Evolutionary conservation across 768 basidiomycete genomes (phyloP), one percentile per base, ranked within the genome.

Genomic region (Rhizopogon rudus): DNA sequence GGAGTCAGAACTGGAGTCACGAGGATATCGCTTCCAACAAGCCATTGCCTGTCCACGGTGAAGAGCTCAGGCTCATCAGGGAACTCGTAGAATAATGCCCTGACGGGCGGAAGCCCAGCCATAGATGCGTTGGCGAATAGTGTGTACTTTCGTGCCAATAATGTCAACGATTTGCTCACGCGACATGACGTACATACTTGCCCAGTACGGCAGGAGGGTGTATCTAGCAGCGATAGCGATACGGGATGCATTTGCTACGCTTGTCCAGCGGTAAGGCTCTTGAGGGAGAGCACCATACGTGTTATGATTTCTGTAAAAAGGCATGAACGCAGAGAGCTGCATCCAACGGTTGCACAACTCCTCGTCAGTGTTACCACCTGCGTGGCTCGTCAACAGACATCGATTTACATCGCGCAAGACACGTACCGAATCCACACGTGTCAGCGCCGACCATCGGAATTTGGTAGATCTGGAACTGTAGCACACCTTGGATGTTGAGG

Each of bases 401-500:
- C 1, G 20, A 54, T 17, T 4, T 12, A 51, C 17, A 20, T 17
- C 17, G 1, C 10, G 6, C 1, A 39, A 3, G 31, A 13, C n/a
- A 59, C 65, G 40, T 25, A 69, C 68, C 60, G 58, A 70, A 66
- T 3, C 69, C 69, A 52, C 68, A 70, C 8, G 85, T 83, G 62
- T 93, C 90, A 3, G 88, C 86, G 25, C 90, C 90, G 17, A 91
- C 88, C 73, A 91, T 86, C 0, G 90, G 90, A 56, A 90, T 86
- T 61, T 87, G 85, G 78, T 86, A 91, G 12, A 91, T 70, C 68
- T 90, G 87, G 79, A 91, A 91, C 67, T 91, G 88, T n/a, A 92
- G 76, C n/a, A 88, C 72, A n/a, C 88, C 88, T 71, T 89, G 82
- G 53, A 91, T 86, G 57, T 76, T 86, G 63, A 80, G 73, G 57